Evolutionary conservation across 2,329 filamentous ascomycete genomes (phyloP).

Genomic region (Ophiocordyceps polyrhachis-furcata): DNA sequence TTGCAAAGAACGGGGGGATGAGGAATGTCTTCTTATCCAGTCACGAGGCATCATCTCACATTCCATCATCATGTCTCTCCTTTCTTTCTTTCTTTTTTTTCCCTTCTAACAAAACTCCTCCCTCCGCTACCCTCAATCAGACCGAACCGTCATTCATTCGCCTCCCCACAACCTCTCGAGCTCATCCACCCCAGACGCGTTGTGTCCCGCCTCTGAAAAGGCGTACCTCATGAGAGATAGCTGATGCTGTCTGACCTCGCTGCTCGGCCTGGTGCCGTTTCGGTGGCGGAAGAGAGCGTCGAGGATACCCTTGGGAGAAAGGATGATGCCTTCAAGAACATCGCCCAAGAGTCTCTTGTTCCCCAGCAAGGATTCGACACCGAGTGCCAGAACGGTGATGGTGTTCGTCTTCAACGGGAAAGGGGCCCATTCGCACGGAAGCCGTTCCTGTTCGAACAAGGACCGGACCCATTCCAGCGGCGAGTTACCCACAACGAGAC

Average conservation of each 20-base stretch:
- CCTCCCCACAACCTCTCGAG: background rate
- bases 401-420: background rate
- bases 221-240: background rate
- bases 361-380: background rate
- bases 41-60: slow-evolving; percentile 50
- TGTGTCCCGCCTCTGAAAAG: background rate
- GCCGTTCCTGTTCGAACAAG: background rate
- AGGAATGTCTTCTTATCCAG: no score
- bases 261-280: background rate
- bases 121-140: no score
- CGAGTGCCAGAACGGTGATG: background rate
- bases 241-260: background rate
- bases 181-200: background rate
- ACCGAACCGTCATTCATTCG: no score
- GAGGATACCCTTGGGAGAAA: background rate
- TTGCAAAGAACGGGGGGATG: no score
- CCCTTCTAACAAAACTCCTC: no score
- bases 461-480: background rate
- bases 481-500: background rate
- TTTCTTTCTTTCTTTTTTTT: no score
- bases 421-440: background rate
- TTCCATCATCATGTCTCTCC: no score
- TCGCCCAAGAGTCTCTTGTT: background rate
- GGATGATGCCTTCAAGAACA: background rate
- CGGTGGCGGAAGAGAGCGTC: background rate